Percentiles rank a stretch among this genome's conserved stretches.
Conservation (phyloP, 208 protist genomes). For the Acanthamoeba lugdunensis region DNA sequence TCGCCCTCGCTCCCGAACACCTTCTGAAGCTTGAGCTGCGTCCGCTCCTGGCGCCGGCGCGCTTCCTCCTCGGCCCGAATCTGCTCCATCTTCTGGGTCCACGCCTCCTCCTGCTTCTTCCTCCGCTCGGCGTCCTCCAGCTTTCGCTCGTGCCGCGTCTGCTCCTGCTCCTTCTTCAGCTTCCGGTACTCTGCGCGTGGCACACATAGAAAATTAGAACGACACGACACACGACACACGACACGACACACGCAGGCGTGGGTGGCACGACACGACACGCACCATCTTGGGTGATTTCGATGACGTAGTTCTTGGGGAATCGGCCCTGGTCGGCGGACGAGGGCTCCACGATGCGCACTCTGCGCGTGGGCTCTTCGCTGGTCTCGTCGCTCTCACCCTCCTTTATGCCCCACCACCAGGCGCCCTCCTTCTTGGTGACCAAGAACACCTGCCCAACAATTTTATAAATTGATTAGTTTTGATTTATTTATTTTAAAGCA, state of each 20-base stretch:
- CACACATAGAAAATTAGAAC: too few relatives aligned
- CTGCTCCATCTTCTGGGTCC: background rate
- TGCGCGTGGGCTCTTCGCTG: background rate
- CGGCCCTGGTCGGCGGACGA: background rate
- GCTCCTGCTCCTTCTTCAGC: slow-evolving; percentile 33
- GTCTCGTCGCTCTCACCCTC: background rate
- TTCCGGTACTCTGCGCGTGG: background rate
- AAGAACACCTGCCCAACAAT: background rate
- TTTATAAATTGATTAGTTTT: too few relatives aligned
- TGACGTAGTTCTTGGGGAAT: slow-evolving; percentile 53
- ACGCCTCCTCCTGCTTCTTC: background rate
- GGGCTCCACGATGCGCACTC: slow-evolving; percentile 14
- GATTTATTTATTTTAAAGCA: too few relatives aligned
- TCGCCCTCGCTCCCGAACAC: slow-evolving; percentile 46
- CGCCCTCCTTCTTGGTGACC: slow-evolving; percentile 43
- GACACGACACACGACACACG: too few relatives aligned
- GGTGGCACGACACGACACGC: background rate
- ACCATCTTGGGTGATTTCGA: background rate
- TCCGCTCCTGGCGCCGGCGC: slow-evolving; percentile 1
- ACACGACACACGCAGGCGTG: background rate
- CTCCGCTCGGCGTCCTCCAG: background rate
- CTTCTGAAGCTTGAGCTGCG: slow-evolving; percentile 32
- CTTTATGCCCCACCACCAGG: slow-evolving; percentile 44
- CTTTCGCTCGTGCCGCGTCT: background rate
- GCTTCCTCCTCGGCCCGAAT: background rate